Percentiles rank a stretch among this genome's conserved stretches.
Evolutionary conservation across 73 alveolate genomes (phyloP).

Genomic region (Breviolum minutum): DNA sequence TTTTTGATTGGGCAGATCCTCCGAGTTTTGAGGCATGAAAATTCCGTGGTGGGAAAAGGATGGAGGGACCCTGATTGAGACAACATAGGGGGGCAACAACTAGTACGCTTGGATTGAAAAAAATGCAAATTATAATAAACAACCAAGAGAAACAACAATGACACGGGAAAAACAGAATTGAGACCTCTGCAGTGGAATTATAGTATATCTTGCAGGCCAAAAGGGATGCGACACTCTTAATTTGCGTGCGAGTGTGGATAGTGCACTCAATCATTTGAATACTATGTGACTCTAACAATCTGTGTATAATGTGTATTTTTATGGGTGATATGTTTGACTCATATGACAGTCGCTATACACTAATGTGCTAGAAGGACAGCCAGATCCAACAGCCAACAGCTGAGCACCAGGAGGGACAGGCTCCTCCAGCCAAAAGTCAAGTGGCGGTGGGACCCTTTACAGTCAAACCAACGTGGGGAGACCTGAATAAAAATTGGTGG

Average conservation of each 20-base stretch:
- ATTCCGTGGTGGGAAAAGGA: neutral
- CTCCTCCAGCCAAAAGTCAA: constrained; percentile 22
- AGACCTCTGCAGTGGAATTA: too few species aligned
- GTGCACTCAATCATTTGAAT: too few species aligned
- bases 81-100: neutral
- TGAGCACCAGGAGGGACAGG: constrained; percentile 46
- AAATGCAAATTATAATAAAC: neutral
- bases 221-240: too few species aligned
- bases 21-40: constrained; percentile 47
- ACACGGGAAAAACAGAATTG: too few species aligned
- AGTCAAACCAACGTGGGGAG: constrained; percentile 72
- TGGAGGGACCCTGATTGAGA: neutral
- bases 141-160: too few species aligned
- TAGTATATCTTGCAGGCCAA: too few species aligned
- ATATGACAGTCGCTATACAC: too few species aligned
- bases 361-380: too few species aligned
- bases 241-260: too few species aligned
- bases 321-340: neutral
- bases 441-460: constrained; percentile 90
- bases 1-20: constrained; percentile 89
- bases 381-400: neutral
- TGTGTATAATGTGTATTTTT: too few species aligned
- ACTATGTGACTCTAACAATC: too few species aligned
- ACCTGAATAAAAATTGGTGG: neutral
- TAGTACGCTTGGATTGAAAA: neutral